These are phyloP conservation scores for Sugiyamaella neomexicana DNA, from an alignment of 1,139 yeast species.

Conservation along the genomic window DNA sequence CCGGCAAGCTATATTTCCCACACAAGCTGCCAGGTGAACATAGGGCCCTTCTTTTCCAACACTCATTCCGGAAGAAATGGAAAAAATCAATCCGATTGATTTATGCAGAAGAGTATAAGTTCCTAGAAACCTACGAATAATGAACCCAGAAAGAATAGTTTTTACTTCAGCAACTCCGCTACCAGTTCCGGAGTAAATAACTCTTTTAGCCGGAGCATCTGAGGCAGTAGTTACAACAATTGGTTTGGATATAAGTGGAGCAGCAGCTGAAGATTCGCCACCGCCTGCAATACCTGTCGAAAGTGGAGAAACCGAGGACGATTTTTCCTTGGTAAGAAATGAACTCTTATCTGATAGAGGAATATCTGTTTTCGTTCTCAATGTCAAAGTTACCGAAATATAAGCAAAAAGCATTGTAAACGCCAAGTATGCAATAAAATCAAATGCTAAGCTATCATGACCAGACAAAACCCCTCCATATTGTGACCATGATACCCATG, in stretches of 20 bases:
- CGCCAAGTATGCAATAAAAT: constrained; percentile 46
- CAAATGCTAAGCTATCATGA: constrained; percentile 28
- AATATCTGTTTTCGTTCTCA: constrained; percentile 49
- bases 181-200: constrained; percentile 55
- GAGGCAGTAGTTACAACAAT: not conserved
- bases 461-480: constrained; percentile 14
- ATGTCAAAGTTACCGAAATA: constrained; percentile 50
- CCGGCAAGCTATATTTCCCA: constrained; percentile 59
- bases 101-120: constrained; percentile 55
- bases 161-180: constrained; percentile 67
- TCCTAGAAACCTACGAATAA: constrained; percentile 53
- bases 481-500: constrained; percentile 54
- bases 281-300: not conserved
- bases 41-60: constrained; percentile 74
- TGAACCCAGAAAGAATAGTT: constrained; percentile 38
- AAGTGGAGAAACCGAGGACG: constrained; percentile 2
- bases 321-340: constrained; percentile 6
- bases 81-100: constrained; percentile 53
- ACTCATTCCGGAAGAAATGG: constrained; percentile 65
- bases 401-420: constrained; percentile 49
- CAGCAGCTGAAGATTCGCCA: not conserved
- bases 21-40: constrained; percentile 68
- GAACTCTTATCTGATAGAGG: constrained; percentile 30
- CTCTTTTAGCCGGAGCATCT: not conserved
- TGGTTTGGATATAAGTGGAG: not conserved